Base-by-base conservation (phyloP, 2,329 filamentous ascomycete genomes). In the Diplocarpon mali region DNA sequence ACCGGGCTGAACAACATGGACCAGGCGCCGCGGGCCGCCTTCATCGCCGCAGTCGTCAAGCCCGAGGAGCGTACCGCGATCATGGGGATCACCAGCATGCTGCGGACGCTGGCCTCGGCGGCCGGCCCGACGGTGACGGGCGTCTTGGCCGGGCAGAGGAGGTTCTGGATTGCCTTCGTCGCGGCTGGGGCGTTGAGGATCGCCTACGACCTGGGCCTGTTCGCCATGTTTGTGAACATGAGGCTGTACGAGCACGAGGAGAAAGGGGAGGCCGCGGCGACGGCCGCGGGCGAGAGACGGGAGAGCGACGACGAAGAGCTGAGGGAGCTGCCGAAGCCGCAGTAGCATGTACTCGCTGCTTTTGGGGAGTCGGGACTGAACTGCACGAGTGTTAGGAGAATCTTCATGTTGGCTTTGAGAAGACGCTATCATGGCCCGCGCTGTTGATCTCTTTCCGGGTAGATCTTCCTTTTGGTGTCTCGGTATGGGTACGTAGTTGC, bases 1-100 rank as follows among this genome's bases (percentile, higher is more conserved):
- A 70, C 80, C 0, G 75, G 73, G 45, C 70, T 74, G 0, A 72
- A 77, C 43, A 78, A 70, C 42, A 86, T 86, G 81, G 82, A 86
- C 52, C 72, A 76, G 37, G 81, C 80, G 0, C 83, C 83, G 0
- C 71, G 82, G 13, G 70, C 75, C 2, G 82, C 83, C 0, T 85
- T 86, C 57, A 64, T 86, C 2, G 75, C 82, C 0, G 75, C 78
- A 1, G 72, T 78, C 0, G 69, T 86, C 6, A 70, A 73, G 15
- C 71, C 80, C 0, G 67, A 69, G 3, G 81, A 86, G 60, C 70
- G 83, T 1, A 86, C 82, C 0, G 78, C 80, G 0, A 74, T 85
- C 13, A 79, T 86, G 73, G 83, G 82, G 0, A 68, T 80, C 0
- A 70, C 83, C 1, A 84, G 83, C 48, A 75, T 80, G 7, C 69